phyloP scores from a whole-genome alignment of 345 rosid species.

The Hevea brasiliensis region DNA sequence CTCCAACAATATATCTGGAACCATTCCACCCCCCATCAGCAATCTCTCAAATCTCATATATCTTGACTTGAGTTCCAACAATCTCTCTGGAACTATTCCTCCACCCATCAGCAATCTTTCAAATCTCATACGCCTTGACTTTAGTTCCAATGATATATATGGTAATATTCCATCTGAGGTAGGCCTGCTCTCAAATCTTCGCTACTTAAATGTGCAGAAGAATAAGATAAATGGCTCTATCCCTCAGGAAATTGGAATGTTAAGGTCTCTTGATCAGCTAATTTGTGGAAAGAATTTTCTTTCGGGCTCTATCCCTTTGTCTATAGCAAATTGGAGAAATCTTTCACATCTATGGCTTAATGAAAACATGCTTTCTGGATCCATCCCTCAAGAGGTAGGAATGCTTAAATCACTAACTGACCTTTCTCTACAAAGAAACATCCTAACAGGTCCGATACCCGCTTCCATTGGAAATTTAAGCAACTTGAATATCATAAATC shows the following conservation, averaged over 20 bases:
- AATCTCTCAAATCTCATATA: not conserved
- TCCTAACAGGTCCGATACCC: not conserved
- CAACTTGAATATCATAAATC: not conserved
- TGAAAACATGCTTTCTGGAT: not conserved
- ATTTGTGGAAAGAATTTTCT: too few species aligned
- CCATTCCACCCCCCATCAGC: not conserved
- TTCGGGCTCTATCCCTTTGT: not conserved
- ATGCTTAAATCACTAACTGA: not conserved
- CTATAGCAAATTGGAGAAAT: not conserved
- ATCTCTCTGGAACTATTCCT: not conserved
- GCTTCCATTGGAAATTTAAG: not conserved
- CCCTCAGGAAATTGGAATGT: not conserved
- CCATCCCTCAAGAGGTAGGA: not conserved
- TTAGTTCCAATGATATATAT: not conserved
- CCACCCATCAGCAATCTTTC: not conserved
- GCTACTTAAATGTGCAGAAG: too few species aligned
- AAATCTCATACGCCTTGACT: not conserved
- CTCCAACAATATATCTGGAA: not conserved
- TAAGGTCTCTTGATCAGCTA: not conserved
- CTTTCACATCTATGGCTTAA: not conserved
- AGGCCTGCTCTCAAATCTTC: too few species aligned
- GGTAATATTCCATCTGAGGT: not conserved
- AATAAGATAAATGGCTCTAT: too few species aligned
- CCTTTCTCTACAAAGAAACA: not conserved
- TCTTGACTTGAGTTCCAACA: not conserved